phyloP scores from a whole-genome alignment of 2,329 filamentous ascomycete genomes.

The Rhynchosporium agropyri region DNA sequence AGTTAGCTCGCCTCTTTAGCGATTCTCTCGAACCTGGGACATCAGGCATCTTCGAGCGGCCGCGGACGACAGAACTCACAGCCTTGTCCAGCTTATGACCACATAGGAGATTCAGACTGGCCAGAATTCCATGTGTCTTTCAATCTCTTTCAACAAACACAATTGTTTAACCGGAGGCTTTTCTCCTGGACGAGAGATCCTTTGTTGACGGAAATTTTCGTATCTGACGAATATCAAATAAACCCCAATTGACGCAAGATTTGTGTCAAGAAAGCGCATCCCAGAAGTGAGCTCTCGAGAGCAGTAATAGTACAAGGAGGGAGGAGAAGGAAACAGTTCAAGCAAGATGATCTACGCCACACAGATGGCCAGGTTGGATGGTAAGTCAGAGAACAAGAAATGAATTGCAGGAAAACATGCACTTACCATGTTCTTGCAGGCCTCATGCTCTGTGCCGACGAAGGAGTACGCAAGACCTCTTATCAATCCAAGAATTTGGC shows the following conservation, averaged over 20 bases:
- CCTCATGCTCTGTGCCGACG: constrained; percentile 91
- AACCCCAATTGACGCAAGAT: neutral
- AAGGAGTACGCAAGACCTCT: constrained; percentile 57
- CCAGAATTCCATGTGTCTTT: neutral
- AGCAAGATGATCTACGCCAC: constrained; percentile 75
- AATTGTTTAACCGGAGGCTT: neutral
- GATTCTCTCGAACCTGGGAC: neutral
- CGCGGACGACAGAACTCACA: neutral
- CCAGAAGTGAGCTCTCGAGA: neutral
- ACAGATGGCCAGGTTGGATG: constrained; percentile 91
- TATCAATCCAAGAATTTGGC: constrained; percentile 4
- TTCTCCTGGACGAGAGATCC: neutral
- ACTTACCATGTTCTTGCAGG: constrained; percentile 54
- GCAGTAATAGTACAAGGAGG: neutral
- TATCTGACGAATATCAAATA: neutral
- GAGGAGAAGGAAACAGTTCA: constrained; percentile 4
- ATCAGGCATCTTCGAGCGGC: constrained; percentile 5
- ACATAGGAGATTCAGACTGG: constrained; percentile 11
- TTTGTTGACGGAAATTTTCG: neutral
- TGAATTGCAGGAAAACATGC: neutral
- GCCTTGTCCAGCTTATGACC: constrained; percentile 11
- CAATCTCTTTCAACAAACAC: neutral
- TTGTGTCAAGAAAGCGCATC: neutral
- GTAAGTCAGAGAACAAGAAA: constrained; percentile 49
- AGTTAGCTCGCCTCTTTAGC: neutral